A percentile compares a stretch with the other conserved stretches of the same genome.
Conservation (phyloP, 164 flowering plant species). For the Sedum album region DNA sequence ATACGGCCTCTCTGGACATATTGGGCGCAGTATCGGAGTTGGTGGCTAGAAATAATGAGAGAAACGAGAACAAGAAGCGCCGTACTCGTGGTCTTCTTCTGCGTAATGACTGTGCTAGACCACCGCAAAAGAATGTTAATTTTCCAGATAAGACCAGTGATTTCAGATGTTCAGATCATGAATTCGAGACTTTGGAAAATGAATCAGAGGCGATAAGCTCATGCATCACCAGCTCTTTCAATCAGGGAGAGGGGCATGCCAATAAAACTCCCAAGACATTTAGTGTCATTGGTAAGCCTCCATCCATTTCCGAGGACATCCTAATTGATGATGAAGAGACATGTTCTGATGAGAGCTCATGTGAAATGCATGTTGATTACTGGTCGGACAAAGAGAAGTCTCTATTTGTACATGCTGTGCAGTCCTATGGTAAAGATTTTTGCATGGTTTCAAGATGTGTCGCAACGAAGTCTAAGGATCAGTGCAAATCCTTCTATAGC, state of each 20-base stretch:
- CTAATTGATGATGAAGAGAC: constrained; percentile 64
- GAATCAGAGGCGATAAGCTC: constrained; percentile 93
- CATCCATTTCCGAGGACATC: constrained; percentile 48
- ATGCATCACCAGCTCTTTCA: constrained; percentile 71
- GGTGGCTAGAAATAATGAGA: constrained; percentile 45
- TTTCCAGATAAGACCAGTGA: constrained; percentile 26
- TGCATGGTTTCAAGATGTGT: constrained; percentile 55
- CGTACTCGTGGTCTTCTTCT: constrained; percentile 22
- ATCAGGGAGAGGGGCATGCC: constrained; percentile 48
- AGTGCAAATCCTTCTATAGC: constrained; percentile 84
- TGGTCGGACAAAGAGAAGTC: constrained; percentile 97
- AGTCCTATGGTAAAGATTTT: constrained; percentile 78
- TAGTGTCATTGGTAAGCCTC: constrained; percentile 21
- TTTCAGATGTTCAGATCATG: constrained; percentile 33
- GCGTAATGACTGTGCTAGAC: constrained; percentile 19
- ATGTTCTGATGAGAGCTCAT: constrained; percentile 90
- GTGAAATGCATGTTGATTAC: constrained; percentile 60
- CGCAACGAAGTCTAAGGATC: constrained; percentile 62
- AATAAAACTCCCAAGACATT: constrained; percentile 39
- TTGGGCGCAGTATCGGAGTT: constrained; percentile 69
- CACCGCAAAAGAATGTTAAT: constrained; percentile 20
- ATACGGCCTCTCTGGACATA: constrained; percentile 77
- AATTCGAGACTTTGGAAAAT: constrained; percentile 71
- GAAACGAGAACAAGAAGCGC: constrained; percentile 18
- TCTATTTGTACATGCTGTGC: constrained; percentile 52